Conservation (phyloP, 805 yeast genomes). For the Debaryomyces tyrocola region DNA sequence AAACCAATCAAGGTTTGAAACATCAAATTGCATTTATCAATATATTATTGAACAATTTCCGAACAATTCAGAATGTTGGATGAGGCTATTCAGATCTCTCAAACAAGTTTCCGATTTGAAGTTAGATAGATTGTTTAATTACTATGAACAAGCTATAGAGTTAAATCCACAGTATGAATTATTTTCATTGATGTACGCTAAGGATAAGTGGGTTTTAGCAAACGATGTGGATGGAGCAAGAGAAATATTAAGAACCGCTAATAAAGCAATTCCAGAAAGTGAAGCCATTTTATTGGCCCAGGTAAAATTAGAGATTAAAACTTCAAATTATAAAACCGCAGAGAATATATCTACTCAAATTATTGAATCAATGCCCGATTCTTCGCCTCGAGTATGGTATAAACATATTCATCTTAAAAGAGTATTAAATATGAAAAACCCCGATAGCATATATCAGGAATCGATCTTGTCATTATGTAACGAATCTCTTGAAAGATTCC, state of each 20-base stretch:
- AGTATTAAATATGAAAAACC: conserved; percentile 6
- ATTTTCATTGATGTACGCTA: conserved; percentile 69
- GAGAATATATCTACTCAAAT: conserved; percentile 24
- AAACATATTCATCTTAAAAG: conserved; percentile 43
- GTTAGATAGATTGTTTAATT: conserved; percentile 17
- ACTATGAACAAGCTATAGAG: conserved; percentile 54
- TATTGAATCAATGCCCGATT: conserved; percentile 11
- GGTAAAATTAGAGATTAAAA: conserved; percentile 59
- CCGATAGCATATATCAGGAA: conserved; percentile 1
- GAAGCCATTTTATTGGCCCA: conserved; percentile 71
- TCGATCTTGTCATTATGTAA: conserved; percentile 28
- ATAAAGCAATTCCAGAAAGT: conserved; percentile 40
- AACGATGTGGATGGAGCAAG: conserved; percentile 54
- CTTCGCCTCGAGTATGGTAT: conserved; percentile 56
- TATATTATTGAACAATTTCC: conserved; percentile 51
- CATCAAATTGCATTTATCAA: conserved; percentile 50
- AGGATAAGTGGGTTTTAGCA: conserved; percentile 58
- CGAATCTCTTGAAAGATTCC: conserved; percentile 49
- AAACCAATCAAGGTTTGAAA: conserved; percentile 20
- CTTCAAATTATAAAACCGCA: conserved; percentile 42
- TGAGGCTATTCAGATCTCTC: conserved; percentile 35
- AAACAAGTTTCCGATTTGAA: conserved; percentile 21
- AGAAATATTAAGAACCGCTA: conserved; percentile 49
- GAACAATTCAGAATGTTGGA: conserved; percentile 48
- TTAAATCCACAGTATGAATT: conserved; percentile 49